Evolutionary conservation across 208 protist genomes (phyloP).

Genomic region (Acanthamoeba rhysodes): DNA sequence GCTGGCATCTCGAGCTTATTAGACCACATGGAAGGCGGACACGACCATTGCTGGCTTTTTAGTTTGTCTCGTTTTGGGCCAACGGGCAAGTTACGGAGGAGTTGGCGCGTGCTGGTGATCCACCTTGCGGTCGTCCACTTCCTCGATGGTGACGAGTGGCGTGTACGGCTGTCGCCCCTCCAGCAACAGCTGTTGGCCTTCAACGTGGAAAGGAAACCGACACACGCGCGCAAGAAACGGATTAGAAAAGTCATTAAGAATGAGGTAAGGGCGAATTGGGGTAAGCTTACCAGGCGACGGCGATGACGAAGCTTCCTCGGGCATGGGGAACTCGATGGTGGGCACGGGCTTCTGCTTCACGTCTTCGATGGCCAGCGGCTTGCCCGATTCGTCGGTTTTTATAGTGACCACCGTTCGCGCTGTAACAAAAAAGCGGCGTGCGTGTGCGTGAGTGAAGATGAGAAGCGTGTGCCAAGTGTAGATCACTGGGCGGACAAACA

Average conservation of each 20-base stretch:
- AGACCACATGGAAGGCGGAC: too few relatives aligned
- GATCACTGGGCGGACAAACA: not conserved
- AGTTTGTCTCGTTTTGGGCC: too few relatives aligned
- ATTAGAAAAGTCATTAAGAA: too few relatives aligned
- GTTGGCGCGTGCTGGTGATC: too few relatives aligned
- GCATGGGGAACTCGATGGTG: slow-evolving; percentile 50
- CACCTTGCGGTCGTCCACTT: not conserved
- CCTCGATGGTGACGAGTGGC: slow-evolving; percentile 43
- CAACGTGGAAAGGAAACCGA: too few relatives aligned
- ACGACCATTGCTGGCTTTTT: too few relatives aligned
- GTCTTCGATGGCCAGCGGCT: slow-evolving; percentile 42
- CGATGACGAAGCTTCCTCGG: not conserved
- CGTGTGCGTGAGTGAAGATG: not conserved
- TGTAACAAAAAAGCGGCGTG: not conserved
- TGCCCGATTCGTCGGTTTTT: not conserved
- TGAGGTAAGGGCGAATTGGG: too few relatives aligned
- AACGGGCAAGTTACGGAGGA: too few relatives aligned
- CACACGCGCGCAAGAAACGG: too few relatives aligned
- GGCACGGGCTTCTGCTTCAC: not conserved
- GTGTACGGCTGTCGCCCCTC: not conserved
- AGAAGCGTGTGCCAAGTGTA: not conserved
- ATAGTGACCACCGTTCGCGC: slow-evolving; percentile 17
- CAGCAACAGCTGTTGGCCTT: not conserved
- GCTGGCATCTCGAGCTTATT: too few relatives aligned
- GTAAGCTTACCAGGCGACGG: not conserved